phyloP scores from a whole-genome alignment of 2,329 filamentous ascomycete species.

The Stromatinia cepivora region DNA sequence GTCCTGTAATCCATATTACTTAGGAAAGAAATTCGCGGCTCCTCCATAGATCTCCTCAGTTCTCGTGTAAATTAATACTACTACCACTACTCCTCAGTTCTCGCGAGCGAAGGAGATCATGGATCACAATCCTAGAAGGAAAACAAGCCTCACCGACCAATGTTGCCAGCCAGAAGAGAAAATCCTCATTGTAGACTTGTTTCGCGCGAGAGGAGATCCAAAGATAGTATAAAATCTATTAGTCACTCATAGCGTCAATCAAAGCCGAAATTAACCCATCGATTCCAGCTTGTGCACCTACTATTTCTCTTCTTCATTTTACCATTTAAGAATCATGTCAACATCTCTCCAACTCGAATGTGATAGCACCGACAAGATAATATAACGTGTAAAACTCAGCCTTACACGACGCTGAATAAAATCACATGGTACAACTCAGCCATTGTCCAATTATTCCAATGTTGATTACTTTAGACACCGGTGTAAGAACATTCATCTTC shows the following conservation, averaged over 20 bases:
- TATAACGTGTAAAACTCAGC: neutral
- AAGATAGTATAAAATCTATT: neutral
- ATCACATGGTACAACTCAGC: neutral
- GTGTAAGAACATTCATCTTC: neutral
- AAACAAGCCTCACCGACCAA: neutral
- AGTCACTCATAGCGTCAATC: neutral
- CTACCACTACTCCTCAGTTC: no score
- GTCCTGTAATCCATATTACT: neutral
- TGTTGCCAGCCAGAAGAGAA: neutral
- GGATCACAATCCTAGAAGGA: neutral
- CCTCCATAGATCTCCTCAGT: neutral
- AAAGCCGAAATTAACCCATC: neutral
- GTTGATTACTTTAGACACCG: neutral
- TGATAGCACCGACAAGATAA: neutral
- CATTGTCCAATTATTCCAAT: neutral
- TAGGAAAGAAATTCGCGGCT: neutral
- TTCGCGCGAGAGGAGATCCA: neutral
- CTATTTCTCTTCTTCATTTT: neutral
- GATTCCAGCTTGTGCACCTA: neutral
- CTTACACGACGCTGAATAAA: no score
- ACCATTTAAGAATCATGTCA: neutral
- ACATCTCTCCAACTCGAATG: no score
- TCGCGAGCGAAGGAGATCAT: no score
- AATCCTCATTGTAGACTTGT: neutral
- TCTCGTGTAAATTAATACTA: no score